Percentiles rank a stretch among this genome's conserved stretches.
Evolutionary conservation across 352 stramenopile species (phyloP).

Genomic region (Phytophthora tentaculata): DNA sequence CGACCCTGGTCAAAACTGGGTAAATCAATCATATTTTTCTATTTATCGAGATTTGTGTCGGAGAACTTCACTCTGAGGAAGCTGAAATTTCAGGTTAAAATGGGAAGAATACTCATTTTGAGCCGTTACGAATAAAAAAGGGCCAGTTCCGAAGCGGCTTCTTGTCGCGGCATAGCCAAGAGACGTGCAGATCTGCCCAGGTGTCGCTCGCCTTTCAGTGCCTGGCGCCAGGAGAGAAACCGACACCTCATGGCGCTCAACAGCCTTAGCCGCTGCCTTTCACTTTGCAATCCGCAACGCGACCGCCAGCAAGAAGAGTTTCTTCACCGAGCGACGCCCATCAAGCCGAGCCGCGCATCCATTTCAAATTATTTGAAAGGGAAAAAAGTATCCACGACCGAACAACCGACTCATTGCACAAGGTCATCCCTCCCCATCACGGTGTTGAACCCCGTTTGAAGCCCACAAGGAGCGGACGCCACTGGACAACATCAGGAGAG

Average conservation of each 20-base stretch:
- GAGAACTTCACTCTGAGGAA: neutral
- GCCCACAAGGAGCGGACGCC: conserved; percentile 8
- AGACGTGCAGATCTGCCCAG: conserved; percentile 47
- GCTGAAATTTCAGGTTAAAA: neutral
- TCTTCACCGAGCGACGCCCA: conserved; percentile 72
- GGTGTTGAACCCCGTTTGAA: conserved; percentile 11
- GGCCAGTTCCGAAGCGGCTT: conserved; percentile 12
- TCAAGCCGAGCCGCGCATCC: conserved; percentile 89
- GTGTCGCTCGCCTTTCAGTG: conserved; percentile 43
- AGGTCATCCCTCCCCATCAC: conserved; percentile 32
- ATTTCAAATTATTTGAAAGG: conserved; percentile 29
- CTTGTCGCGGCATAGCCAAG: conserved; percentile 40
- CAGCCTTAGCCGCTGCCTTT: conserved; percentile 91
- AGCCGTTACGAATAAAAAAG: conserved; percentile 35
- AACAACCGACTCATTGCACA: conserved; percentile 19
- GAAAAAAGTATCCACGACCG: conserved; percentile 38
- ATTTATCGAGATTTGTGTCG: neutral
- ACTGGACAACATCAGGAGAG: conserved; percentile 27
- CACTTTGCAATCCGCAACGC: conserved; percentile 40
- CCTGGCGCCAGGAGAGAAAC: conserved; percentile 36
- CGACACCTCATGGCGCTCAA: conserved; percentile 77
- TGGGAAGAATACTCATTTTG: neutral
- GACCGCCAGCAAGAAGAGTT: neutral
- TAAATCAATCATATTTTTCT: neutral
- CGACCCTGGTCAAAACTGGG: neutral